Base-by-base conservation (phyloP, 225 moss, liverwort and hornwort genomes). In the Sphagnum tenellum region DNA sequence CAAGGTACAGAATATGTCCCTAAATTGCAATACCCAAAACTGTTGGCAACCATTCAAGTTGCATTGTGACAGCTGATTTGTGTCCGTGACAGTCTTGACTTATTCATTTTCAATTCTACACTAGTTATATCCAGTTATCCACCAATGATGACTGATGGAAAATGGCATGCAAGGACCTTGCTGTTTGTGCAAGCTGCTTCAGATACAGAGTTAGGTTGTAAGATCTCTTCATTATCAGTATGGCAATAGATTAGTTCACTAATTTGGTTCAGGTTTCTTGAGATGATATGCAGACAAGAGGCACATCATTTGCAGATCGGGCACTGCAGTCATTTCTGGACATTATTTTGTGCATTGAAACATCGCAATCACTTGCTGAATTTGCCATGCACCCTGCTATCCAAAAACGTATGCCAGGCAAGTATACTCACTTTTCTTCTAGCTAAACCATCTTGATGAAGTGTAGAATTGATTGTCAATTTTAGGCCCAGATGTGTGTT, bases 321-420 rank as follows among this genome's bases (percentile, higher is more conserved):
- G 96, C 93, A 6, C 73, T 98, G 44, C 85, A 93, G 73, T 93
- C 93, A 45, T 98, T 98, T 70, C 69, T 98, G 54, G 96, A 98
- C 59, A 98, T 98, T 48, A 93, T 98, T 61, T 93, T 92, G 69
- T 90, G 86, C 9, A 92, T 98, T 67, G 96, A 98, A 71, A 98
- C 96, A 69, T 98, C 96, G n/a, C 96, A 92, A 76, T 85, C 90
- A 14, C 70, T 98, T 61, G 85, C 90, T 13, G 96, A 98, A 63
- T 98, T 89, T 68, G 96, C 96, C 12, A 98, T 93, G 87, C 96
- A 98, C 64, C 85, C 96, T 29, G 88, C 96, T 5, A 98, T 98
- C 71, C 96, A 93, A 12, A 89, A 83, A 72, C 83, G 96, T 56
- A 93, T 98, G 96, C 96, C 96, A 77, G 80, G 84, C 55, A 63